Evolutionary conservation across 495 filamentous ascomycete species (phyloP).

Genomic region (Trypethelium eluteriae): DNA sequence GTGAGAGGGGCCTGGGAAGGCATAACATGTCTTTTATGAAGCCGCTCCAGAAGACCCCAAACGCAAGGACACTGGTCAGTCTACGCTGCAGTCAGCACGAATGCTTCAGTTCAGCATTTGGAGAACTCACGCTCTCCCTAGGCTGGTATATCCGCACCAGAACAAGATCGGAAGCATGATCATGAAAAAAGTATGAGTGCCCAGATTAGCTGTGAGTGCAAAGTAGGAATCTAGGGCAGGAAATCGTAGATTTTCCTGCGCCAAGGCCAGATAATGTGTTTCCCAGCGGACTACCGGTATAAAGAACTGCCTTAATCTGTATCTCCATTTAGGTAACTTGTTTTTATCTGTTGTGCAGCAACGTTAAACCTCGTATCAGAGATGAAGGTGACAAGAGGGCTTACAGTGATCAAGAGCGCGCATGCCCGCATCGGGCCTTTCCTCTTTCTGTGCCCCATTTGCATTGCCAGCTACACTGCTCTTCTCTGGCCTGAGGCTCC

Average conservation of each 20-base stretch:
- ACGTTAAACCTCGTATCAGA: background rate
- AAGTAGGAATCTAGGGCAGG: conserved; percentile 90
- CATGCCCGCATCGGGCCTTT: conserved; percentile 34
- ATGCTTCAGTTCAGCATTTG: background rate
- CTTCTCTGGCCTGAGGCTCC: background rate
- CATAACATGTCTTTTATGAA: conserved; percentile 92
- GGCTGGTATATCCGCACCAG: conserved; percentile 78
- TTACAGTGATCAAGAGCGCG: conserved; percentile 35
- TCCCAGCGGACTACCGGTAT: conserved; percentile 89
- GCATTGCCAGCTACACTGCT: background rate
- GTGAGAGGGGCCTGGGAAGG: conserved; percentile 87
- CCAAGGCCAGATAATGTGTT: conserved; percentile 81
- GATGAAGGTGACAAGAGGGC: conserved; percentile 5
- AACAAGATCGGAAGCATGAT: conserved; percentile 83
- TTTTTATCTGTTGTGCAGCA: conserved; percentile 57
- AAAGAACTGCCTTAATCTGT: conserved; percentile 67
- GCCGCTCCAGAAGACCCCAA: conserved; percentile 87
- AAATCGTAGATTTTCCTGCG: conserved; percentile 57
- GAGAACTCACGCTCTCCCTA: conserved; percentile 69
- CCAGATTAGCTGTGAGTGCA: conserved; percentile 90
- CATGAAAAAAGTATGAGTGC: conserved; percentile 99
- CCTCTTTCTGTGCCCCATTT: conserved; percentile 7
- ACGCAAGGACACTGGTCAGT: conserved; percentile 78
- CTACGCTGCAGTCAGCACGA: conserved; percentile 38
- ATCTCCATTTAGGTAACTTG: conserved; percentile 82